These are phyloP conservation scores for Chloranthus sessilifolius DNA, from an alignment of 164 flowering plant species.

Conservation along the genomic window DNA sequence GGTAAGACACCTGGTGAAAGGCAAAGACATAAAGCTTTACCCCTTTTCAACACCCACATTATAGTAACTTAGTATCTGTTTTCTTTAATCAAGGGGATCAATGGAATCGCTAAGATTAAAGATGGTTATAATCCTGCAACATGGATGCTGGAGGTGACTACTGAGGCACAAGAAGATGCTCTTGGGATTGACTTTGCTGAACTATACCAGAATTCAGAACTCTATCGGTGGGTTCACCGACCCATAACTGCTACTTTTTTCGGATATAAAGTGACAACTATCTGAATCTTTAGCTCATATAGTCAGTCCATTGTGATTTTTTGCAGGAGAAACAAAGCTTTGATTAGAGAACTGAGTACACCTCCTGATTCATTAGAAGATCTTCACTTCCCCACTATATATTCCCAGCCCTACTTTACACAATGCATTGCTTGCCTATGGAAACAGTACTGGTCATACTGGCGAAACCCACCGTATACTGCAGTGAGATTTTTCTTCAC, in stretches of 20 bases:
- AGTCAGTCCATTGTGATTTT: not conserved
- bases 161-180: conserved; percentile 19
- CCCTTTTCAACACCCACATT: too few relatives aligned
- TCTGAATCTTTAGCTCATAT: not conserved
- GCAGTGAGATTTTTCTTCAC: conserved; percentile 39
- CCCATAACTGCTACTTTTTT: not conserved
- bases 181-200: conserved; percentile 23
- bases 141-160: conserved; percentile 29
- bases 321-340: conserved; percentile 33
- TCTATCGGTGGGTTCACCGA: conserved; percentile 10
- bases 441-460: conserved; percentile 61
- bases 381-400: conserved; percentile 36
- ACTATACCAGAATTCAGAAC: conserved; percentile 17
- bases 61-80: not conserved
- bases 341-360: conserved; percentile 20
- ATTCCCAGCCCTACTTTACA: conserved; percentile 28
- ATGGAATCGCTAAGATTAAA: conserved; percentile 21
- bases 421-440: conserved; percentile 50
- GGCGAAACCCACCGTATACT: conserved; percentile 57
- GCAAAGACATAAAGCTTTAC: too few relatives aligned
- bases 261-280: not conserved
- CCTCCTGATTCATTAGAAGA: conserved; percentile 28
- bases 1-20: conserved; percentile 41
- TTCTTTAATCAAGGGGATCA: conserved; percentile 20
- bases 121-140: conserved; percentile 29